These are phyloP conservation scores for Psilocybe subaeruginosa DNA, from an alignment of 768 basidiomycete genomes.

Conservation along the genomic window DNA sequence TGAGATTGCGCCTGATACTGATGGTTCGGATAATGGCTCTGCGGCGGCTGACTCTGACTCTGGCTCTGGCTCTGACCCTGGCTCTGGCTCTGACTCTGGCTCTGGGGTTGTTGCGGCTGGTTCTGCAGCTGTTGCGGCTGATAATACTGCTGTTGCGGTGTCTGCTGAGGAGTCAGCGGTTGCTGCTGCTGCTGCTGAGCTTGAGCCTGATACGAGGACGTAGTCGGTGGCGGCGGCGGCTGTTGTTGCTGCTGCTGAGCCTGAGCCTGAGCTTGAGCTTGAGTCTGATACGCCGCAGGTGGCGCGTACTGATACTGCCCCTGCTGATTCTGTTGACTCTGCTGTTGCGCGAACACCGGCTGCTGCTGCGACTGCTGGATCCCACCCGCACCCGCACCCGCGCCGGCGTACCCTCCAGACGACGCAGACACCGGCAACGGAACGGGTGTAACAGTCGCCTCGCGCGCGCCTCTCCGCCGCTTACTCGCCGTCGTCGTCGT, in stretches of 20 bases:
- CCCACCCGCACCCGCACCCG: too few species aligned
- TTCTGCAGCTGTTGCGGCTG: constrained; percentile 10
- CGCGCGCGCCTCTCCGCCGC: too few species aligned
- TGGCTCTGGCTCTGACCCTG: neutral
- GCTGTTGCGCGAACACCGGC: neutral
- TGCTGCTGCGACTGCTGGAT: neutral
- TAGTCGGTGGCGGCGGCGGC: neutral
- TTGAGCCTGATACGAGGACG: neutral
- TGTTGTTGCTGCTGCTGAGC: constrained; percentile 1
- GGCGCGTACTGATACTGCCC: neutral
- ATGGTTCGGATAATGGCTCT: constrained; percentile 3
- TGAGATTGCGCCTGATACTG: neutral
- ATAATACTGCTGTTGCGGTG: neutral
- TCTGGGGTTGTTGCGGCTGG: constrained; percentile 13
- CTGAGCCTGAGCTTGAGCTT: neutral
- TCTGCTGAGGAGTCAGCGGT: neutral
- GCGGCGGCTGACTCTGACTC: neutral
- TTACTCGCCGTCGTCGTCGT: too few species aligned
- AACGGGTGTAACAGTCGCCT: too few species aligned
- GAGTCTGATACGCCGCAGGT: neutral
- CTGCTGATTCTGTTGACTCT: neutral
- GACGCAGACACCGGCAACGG: too few species aligned
- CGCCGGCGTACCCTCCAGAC: too few species aligned
- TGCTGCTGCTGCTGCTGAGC: neutral
- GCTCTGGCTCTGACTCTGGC: too few species aligned